A percentile compares a stretch with the other conserved stretches of the same genome.
phyloP scores from a whole-genome alignment of 805 yeast genomes.

The Sugiyamaella qingdaonensis region DNA sequence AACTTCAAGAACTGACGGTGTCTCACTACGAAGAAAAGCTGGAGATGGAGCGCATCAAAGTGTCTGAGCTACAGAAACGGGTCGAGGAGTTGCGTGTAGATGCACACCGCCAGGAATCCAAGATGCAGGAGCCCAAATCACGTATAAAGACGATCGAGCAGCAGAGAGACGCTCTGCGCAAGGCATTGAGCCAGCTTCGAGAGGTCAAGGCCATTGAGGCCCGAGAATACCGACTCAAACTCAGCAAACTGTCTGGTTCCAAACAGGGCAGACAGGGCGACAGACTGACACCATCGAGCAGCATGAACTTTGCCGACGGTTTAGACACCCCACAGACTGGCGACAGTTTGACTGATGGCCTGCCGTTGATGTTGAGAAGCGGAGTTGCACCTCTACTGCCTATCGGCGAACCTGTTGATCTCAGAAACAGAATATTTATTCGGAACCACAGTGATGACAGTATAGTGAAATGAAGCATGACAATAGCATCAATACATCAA shows the following conservation, averaged over 20 bases:
- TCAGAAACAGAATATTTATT: background rate
- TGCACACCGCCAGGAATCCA: background rate
- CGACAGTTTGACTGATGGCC: background rate
- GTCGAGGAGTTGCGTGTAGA: constrained; percentile 10
- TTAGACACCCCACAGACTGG: background rate
- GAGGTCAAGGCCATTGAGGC: constrained; percentile 24
- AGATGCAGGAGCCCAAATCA: constrained; percentile 13
- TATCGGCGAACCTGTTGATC: constrained; percentile 1
- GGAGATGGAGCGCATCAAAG: constrained; percentile 21
- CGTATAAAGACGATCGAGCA: constrained; percentile 13
- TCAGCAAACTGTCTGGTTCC: background rate
- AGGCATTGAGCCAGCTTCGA: constrained; percentile 20
- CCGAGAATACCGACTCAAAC: constrained; percentile 11
- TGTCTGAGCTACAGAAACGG: constrained; percentile 18
- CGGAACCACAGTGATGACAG: background rate
- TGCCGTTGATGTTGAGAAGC: background rate
- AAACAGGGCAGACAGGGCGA: background rate
- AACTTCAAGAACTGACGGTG: constrained; percentile 16
- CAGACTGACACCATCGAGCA: background rate
- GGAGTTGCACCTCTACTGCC: constrained; percentile 6
- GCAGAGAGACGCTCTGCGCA: constrained; percentile 22
- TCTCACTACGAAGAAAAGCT: constrained; percentile 23
- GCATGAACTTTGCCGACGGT: background rate
- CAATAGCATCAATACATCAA: background rate
- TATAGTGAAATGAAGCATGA: background rate